phyloP scores from a whole-genome alignment of 768 basidiomycete species.

The Plicaturopsis crispa region DNA sequence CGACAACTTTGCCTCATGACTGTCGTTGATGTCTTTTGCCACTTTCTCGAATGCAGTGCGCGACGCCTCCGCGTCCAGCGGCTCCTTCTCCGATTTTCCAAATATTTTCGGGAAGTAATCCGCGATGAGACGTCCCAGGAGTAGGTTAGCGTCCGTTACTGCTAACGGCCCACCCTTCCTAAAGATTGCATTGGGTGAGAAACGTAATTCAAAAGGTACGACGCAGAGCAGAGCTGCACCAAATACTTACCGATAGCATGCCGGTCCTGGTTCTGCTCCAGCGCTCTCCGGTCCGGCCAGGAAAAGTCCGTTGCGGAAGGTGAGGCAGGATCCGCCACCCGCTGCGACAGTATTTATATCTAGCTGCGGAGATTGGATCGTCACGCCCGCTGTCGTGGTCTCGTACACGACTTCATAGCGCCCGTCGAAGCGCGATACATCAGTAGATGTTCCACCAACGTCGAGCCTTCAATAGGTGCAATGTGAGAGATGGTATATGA shows the following conservation, averaged over 20 bases:
- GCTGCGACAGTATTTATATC: constrained; percentile 97
- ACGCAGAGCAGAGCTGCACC: neutral
- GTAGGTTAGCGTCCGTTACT: constrained; percentile 87
- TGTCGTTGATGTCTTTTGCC: constrained; percentile 62
- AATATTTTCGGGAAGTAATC: constrained; percentile 95
- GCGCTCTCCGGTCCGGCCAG: constrained; percentile 89
- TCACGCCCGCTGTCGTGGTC: constrained; percentile 91
- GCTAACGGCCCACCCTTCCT: constrained; percentile 91
- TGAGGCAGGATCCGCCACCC: constrained; percentile 86
- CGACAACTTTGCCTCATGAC: constrained; percentile 46
- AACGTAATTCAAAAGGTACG: neutral
- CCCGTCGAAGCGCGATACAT: constrained; percentile 90
- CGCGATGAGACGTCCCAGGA: constrained; percentile 83
- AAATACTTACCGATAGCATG: constrained; percentile 72
- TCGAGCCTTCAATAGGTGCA: constrained; percentile 48
- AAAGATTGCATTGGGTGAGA: constrained; percentile 6
- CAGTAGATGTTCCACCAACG: constrained; percentile 93
- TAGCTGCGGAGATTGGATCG: constrained; percentile 86
- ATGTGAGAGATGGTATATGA: neutral
- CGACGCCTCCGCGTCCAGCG: constrained; percentile 72
- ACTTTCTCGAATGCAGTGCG: constrained; percentile 58
- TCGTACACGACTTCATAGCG: constrained; percentile 91
- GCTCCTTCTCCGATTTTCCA: constrained; percentile 81
- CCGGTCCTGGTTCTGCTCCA: constrained; percentile 90
- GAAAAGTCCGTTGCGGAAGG: constrained; percentile 87